Base-by-base conservation (phyloP, 495 filamentous ascomycete genomes). In the Immersiella caudata region DNA sequence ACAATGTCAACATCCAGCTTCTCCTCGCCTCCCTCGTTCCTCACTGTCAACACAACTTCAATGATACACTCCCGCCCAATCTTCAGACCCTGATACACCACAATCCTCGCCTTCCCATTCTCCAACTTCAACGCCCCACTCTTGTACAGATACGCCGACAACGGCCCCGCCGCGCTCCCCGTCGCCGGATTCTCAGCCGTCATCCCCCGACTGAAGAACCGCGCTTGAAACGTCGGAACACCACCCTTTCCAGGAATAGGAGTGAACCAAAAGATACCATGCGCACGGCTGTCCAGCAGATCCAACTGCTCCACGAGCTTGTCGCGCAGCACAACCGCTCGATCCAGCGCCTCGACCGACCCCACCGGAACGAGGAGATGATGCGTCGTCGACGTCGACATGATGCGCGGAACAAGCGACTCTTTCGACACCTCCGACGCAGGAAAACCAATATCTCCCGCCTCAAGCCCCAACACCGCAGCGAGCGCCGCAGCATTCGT, bases 171-270 rank as follows among this genome's bases (percentile, higher is more conserved):
- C 24, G 66, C 66, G 33, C 66, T 68, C 14, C 66, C 66, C 9
- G 66, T 68, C 24, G 66, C 66, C 18, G 66, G 66, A 40, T 68
- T 60, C 25, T 68, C 66, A 12, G 33, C 60, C 25, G 66, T 25
- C 66, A 68, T 64, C n/a, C 66, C 60, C 4, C 33, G 66, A 29
- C 66, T 68, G 12, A 63, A 68, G 33, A 68, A 68, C 1, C 66
- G 29, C 6, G 66, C 66, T 6, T 68, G 56, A 33, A 58, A 64
- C 24, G 35, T 62, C 24, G 55, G 20, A 21, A 61, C 35, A 2
- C 50, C 50, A 5, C 21, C 60, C 6, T 6, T 18, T 16, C 18
- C n/a, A 35, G 22, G 0, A 8, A 36, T 25, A 2, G 60, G 66
- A 0, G 60, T 58, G 25, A 68, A 68, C 22, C 33, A 60, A 24